A percentile compares a stretch with the other conserved stretches of the same genome.
Conservation (phyloP, 805 yeast genomes). For the Grigorovia yakushimaensis region DNA sequence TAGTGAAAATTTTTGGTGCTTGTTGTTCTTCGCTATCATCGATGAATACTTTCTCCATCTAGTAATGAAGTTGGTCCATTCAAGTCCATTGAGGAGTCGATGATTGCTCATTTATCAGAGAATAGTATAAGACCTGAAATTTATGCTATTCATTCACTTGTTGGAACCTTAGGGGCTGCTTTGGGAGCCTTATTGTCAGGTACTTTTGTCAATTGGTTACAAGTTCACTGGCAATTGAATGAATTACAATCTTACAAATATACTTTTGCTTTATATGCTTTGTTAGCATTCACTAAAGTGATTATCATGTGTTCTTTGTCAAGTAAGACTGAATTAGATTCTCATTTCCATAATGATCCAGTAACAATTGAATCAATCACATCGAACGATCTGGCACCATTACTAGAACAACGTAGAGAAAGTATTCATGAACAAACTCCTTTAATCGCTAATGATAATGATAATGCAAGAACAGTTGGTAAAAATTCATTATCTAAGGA, state of each 20-base stretch:
- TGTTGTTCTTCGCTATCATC: constrained; percentile 61
- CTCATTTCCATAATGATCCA: constrained; percentile 11
- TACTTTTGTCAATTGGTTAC: constrained; percentile 38
- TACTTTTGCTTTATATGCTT: constrained; percentile 48
- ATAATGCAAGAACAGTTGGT: not conserved
- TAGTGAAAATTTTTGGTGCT: constrained; percentile 40
- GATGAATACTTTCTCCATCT: constrained; percentile 84
- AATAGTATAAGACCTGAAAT: constrained; percentile 55
- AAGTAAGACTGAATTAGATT: constrained; percentile 41
- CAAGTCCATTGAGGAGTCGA: constrained; percentile 74
- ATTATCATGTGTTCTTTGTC: constrained; percentile 42
- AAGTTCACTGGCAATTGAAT: constrained; percentile 27
- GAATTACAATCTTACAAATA: constrained; percentile 41
- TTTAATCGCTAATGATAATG: not conserved
- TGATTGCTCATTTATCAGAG: constrained; percentile 70
- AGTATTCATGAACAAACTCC: constrained; percentile 1
- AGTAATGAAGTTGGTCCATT: constrained; percentile 92
- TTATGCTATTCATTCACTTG: constrained; percentile 63
- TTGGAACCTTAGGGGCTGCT: constrained; percentile 66
- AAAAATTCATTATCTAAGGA: constrained; percentile 28
- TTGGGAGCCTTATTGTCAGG: constrained; percentile 64
- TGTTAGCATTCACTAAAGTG: constrained; percentile 44
- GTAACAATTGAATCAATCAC: constrained; percentile 12
- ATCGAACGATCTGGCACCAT: constrained; percentile 21
- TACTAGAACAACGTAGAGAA: constrained; percentile 9